These are phyloP conservation scores for Cornus kousa DNA, from an alignment of 148 eudicot genomes.

Conservation along the genomic window DNA sequence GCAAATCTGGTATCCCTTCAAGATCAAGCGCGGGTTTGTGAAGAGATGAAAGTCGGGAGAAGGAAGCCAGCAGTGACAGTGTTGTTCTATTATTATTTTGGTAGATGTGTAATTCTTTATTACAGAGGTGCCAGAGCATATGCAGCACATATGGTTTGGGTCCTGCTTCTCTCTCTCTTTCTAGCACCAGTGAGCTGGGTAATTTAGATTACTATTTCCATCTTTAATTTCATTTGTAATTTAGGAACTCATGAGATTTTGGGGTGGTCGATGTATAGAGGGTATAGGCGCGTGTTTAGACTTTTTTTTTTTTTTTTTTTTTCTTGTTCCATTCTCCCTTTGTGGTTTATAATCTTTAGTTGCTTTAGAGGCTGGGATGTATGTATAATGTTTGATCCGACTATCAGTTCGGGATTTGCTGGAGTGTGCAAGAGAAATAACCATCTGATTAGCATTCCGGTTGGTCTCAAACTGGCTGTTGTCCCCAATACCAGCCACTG, in stretches of 20 bases:
- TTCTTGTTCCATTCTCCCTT: neutral
- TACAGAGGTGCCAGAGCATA: neutral
- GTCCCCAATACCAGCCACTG: neutral
- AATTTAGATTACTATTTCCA: neutral
- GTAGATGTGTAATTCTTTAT: constrained; percentile 10
- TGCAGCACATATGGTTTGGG: neutral
- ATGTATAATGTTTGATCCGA: neutral
- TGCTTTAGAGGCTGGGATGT: neutral
- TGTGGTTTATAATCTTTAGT: neutral
- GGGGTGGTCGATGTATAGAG: constrained; percentile 19
- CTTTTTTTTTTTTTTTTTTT: neutral
- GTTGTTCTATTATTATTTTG: constrained; percentile 4
- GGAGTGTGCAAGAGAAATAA: neutral
- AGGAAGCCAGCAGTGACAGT: neutral
- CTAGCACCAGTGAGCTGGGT: neutral
- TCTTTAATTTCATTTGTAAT: constrained; percentile 15
- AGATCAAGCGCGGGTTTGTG: neutral
- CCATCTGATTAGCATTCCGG: neutral
- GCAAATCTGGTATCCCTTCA: neutral
- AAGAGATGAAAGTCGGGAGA: neutral
- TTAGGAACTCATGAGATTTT: constrained; percentile 10
- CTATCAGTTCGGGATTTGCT: neutral
- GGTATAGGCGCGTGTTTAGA: constrained; percentile 12
- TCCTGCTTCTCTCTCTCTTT: constrained; percentile 4
- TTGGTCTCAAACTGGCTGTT: neutral